phyloP scores from a whole-genome alignment of 805 yeast genomes.

The Hanseniaspora pseudoguilliermondii region DNA sequence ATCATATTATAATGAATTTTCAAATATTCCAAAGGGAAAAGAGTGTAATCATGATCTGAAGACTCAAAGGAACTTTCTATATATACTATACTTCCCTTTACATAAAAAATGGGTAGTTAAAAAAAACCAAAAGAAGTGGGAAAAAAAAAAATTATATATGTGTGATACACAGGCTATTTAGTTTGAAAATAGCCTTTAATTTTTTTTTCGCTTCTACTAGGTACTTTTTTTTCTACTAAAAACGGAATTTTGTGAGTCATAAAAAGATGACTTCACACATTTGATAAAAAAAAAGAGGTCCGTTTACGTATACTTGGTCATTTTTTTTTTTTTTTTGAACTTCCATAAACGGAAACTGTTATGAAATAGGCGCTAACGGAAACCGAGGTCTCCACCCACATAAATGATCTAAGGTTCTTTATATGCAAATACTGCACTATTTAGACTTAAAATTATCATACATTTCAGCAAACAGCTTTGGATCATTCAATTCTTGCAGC shows the following conservation, averaged over 20 bases:
- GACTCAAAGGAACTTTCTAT: not conserved
- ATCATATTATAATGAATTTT: not conserved
- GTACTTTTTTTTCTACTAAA: no score
- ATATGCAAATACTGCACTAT: not conserved
- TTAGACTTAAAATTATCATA: conserved; percentile 45
- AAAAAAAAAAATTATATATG: not conserved
- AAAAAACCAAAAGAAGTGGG: not conserved
- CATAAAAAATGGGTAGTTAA: not conserved
- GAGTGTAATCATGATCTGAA: not conserved
- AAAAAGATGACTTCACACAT: conserved; percentile 10
- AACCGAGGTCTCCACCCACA: not conserved
- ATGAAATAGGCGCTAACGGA: not conserved
- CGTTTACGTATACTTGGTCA: conserved; percentile 19
- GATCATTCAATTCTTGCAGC: conserved; percentile 21
- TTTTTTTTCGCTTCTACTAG: no score
- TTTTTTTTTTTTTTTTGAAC: conserved; percentile 36
- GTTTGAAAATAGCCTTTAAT: no score
- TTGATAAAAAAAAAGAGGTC: not conserved
- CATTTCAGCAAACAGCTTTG: conserved; percentile 53
- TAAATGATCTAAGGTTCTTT: no score
- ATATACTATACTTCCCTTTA: not conserved
- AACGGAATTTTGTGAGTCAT: conserved; percentile 1
- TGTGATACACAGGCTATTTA: not conserved
- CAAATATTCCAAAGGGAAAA: not conserved
- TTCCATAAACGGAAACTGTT: conserved; percentile 33